Conservation (phyloP, 306 rosid species). For the Styphnolobium japonicum region DNA sequence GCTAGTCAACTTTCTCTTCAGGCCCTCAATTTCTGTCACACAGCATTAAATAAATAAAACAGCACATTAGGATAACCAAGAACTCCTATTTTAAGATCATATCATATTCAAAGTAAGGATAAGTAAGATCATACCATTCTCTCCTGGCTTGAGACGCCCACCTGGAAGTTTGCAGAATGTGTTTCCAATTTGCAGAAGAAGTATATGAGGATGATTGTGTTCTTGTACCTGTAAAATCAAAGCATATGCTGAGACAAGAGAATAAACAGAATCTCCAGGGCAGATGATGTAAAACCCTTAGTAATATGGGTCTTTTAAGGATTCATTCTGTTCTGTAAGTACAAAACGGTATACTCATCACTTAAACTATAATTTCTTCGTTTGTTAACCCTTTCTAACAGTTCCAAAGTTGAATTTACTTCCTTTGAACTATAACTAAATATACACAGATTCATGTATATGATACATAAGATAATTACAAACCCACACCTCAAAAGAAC, state of each 20-base stretch:
- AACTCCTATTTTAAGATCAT: not conserved
- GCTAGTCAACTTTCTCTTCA: conserved; percentile 96
- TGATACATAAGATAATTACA: no score
- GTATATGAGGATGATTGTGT: conserved; percentile 98
- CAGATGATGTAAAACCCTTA: no score
- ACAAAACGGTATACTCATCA: no score
- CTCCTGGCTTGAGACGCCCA: conserved; percentile 99
- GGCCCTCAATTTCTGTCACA: conserved; percentile 81
- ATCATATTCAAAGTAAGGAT: not conserved
- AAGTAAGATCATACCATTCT: conserved; percentile 66
- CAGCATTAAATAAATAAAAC: not conserved
- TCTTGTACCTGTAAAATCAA: conserved; percentile 83
- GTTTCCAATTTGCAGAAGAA: conserved; percentile 94
- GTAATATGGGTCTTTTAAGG: no score
- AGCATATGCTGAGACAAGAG: not conserved
- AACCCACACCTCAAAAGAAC: no score
- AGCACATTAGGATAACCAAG: not conserved
- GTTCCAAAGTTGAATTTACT: no score
- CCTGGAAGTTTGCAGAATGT: conserved; percentile 99
- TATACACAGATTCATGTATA: no score
- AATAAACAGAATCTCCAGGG: not conserved
- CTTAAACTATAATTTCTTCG: no score
- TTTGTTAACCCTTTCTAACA: no score
- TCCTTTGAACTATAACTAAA: no score
- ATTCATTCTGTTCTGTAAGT: no score